Conservation (phyloP, 1,139 yeast genomes). For the Candida anutae region DNA sequence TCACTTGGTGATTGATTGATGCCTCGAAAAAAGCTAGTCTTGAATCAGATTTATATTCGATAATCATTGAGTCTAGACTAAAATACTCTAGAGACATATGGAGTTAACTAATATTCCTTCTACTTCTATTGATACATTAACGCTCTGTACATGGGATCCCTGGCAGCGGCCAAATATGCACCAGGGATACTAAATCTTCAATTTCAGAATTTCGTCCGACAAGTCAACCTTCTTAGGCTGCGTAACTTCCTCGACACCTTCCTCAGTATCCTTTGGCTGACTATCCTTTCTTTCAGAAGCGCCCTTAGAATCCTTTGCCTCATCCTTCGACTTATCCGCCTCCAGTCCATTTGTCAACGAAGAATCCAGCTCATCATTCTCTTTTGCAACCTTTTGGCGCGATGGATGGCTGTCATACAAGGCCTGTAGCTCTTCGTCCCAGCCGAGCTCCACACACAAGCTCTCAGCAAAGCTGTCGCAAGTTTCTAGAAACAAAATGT, state of each 20-base stretch:
- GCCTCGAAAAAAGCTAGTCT: no score
- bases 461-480: conserved; percentile 57
- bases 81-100: no score
- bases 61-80: no score
- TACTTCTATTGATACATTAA: no score
- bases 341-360: conserved; percentile 4
- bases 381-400: conserved; percentile 11
- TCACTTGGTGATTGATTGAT: no score
- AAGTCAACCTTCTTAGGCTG: no score
- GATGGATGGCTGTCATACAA: no score
- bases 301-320: conserved; percentile 1
- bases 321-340: conserved; percentile 1
- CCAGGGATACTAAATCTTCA: conserved; percentile 4
- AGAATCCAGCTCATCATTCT: conserved; percentile 5
- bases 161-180: not conserved
- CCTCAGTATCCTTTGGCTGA: not conserved
- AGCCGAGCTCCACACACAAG: conserved; percentile 51
- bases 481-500: conserved; percentile 49
- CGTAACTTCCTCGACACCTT: conserved; percentile 2
- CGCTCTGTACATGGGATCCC: not conserved
- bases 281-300: not conserved
- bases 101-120: no score
- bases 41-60: no score
- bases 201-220: conserved; percentile 4
- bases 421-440: conserved; percentile 46